These are phyloP conservation scores for Bruguiera parviflora DNA, from an alignment of 345 rosid genomes.

Conservation along the genomic window DNA sequence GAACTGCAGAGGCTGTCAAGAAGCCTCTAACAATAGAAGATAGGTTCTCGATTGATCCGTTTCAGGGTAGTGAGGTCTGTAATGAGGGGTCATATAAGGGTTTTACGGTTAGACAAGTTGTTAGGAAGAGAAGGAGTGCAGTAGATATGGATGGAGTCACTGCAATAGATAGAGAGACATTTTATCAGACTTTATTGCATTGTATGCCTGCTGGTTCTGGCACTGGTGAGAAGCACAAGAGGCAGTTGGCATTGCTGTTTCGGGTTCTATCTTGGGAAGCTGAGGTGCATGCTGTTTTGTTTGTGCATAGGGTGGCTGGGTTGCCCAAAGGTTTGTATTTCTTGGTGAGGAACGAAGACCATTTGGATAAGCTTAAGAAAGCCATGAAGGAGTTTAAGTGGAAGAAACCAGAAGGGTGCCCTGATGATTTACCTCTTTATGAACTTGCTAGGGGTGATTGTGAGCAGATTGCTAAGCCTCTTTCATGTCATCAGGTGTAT, in stretches of 20 bases:
- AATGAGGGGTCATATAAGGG: conserved; percentile 47
- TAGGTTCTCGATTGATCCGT: conserved; percentile 35
- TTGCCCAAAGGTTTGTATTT: conserved; percentile 76
- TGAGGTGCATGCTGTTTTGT: conserved; percentile 78
- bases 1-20: conserved; percentile 65
- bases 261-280: conserved; percentile 86
- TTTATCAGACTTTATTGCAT: conserved; percentile 82
- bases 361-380: conserved; percentile 53
- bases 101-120: conserved; percentile 47
- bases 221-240: conserved; percentile 46
- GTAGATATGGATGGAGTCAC: conserved; percentile 82
- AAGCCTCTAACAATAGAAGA: conserved; percentile 42
- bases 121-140: conserved; percentile 89
- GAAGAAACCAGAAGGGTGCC: conserved; percentile 81
- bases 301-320: conserved; percentile 74
- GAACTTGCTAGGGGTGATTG: conserved; percentile 59
- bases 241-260: conserved; percentile 62
- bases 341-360: conserved; percentile 82
- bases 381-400: conserved; percentile 61
- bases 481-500: conserved; percentile 81
- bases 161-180: conserved; percentile 49
- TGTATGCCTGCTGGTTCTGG: conserved; percentile 74
- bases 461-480: conserved; percentile 54
- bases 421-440: conserved; percentile 60
- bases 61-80: conserved; percentile 43